A percentile compares a stretch with the other conserved stretches of the same genome.
Evolutionary conservation across 2,329 filamentous ascomycete species (phyloP).

Genomic region (Parastagonospora avenae): DNA sequence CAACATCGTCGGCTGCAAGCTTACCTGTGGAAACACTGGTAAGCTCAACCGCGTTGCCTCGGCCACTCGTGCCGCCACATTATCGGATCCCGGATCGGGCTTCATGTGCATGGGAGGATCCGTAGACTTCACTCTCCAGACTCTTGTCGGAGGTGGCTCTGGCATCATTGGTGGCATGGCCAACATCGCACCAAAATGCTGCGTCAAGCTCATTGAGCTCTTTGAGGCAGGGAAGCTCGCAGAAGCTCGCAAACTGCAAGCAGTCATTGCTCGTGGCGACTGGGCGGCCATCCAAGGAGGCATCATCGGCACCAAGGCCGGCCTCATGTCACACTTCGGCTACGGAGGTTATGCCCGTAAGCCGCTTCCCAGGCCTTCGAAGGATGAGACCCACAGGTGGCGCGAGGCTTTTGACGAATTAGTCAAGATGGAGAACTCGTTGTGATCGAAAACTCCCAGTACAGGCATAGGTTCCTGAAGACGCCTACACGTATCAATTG

Average conservation of each 20-base stretch:
- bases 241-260: conserved; percentile 68
- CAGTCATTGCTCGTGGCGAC: conserved; percentile 68
- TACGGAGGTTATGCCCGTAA: conserved; percentile 68
- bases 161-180: conserved; percentile 74
- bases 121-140: conserved; percentile 75
- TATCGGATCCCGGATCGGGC: conserved; percentile 49
- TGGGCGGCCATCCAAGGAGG: conserved; percentile 73
- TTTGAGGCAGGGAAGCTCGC: conserved; percentile 64
- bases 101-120: conserved; percentile 76
- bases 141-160: conserved; percentile 70
- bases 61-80: conserved; percentile 51
- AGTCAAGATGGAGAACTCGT: conserved; percentile 49
- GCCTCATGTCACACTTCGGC: conserved; percentile 64
- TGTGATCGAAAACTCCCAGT: conserved; percentile 17
- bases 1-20: conserved; percentile 71
- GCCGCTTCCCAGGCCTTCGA: conserved; percentile 59
- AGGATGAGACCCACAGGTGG: conserved; percentile 49
- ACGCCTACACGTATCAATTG: no score
- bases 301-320: conserved; percentile 71
- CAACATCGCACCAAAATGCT: conserved; percentile 71
- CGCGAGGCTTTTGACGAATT: conserved; percentile 53
- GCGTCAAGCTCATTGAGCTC: conserved; percentile 65
- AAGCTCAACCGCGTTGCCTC: conserved; percentile 67
- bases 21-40: conserved; percentile 73
- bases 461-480: no score